These are phyloP conservation scores for Patellaria atrata DNA, from an alignment of 495 filamentous ascomycete species.

Conservation along the genomic window DNA sequence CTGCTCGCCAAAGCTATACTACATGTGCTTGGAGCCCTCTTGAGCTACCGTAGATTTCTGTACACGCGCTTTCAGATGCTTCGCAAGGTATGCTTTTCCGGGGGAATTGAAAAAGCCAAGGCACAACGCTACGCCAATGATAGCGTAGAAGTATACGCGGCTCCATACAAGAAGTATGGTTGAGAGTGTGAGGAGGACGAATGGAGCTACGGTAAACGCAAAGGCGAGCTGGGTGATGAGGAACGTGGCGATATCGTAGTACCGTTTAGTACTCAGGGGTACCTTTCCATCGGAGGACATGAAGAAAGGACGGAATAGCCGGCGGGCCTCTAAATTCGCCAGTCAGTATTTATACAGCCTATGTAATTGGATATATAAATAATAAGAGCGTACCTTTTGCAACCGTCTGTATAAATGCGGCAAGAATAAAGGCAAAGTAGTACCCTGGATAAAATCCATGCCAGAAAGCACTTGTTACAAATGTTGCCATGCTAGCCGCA, in stretches of 20 bases:
- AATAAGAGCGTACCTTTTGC: slow-evolving; percentile 64
- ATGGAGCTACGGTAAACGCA: slow-evolving; percentile 67
- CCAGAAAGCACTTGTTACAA: slow-evolving; percentile 89
- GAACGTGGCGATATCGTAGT: slow-evolving; percentile 75
- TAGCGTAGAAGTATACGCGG: slow-evolving; percentile 77
- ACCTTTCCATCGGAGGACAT: slow-evolving; percentile 53
- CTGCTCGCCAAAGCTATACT: no score
- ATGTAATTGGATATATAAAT: neutral
- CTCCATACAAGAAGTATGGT: slow-evolving; percentile 60
- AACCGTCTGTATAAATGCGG: slow-evolving; percentile 76
- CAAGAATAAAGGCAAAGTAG: slow-evolving; percentile 80
- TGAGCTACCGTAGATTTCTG: no score
- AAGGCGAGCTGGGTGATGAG: slow-evolving; percentile 71
- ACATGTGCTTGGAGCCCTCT: no score
- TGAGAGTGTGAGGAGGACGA: slow-evolving; percentile 59
- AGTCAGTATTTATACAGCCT: slow-evolving; percentile 10
- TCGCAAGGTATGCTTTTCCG: slow-evolving; percentile 45
- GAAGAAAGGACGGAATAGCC: slow-evolving; percentile 87
- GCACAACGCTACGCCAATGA: slow-evolving; percentile 47
- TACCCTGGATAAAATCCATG: slow-evolving; percentile 97
- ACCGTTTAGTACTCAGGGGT: slow-evolving; percentile 56
- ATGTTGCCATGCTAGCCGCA: slow-evolving; percentile 85
- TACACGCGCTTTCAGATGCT: no score
- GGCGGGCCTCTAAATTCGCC: slow-evolving; percentile 35
- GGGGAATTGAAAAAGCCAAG: slow-evolving; percentile 71